Conservation (phyloP, 805 yeast species). For the Schwanniomyces occidentalis region DNA sequence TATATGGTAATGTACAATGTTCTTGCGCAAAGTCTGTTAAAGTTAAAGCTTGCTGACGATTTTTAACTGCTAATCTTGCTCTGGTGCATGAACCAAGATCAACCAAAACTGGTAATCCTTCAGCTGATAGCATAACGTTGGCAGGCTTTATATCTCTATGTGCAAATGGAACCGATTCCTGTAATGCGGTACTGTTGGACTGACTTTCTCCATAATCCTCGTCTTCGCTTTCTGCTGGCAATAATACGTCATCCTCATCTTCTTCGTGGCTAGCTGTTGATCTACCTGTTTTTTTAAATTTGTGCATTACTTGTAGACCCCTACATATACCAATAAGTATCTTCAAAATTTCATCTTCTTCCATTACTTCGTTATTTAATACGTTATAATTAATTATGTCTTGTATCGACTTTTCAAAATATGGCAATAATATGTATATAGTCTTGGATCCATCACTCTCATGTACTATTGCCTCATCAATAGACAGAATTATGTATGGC, state of each 20-base stretch:
- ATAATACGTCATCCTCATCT: constrained; percentile 25
- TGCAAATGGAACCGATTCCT: constrained; percentile 67
- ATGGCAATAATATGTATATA: constrained; percentile 78
- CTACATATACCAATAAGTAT: constrained; percentile 69
- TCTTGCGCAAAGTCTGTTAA: constrained; percentile 81
- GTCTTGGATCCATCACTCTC: constrained; percentile 80
- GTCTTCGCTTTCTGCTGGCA: constrained; percentile 21
- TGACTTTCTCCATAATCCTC: constrained; percentile 27
- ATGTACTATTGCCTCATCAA: constrained; percentile 71
- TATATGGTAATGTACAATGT: constrained; percentile 80
- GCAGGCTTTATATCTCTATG: constrained; percentile 91
- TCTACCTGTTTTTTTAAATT: constrained; percentile 39
- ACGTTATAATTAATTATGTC: constrained; percentile 70
- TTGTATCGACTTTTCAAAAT: constrained; percentile 69
- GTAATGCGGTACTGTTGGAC: constrained; percentile 44
- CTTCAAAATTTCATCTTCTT: constrained; percentile 63
- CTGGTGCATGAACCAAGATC: constrained; percentile 80
- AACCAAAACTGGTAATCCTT: constrained; percentile 74
- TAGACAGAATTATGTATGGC: constrained; percentile 66
- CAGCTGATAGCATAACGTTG: constrained; percentile 75
- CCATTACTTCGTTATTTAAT: constrained; percentile 51
- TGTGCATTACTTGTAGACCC: constrained; percentile 77
- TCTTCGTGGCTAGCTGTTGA: constrained; percentile 17
- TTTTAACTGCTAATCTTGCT: constrained; percentile 55
- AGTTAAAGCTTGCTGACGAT: constrained; percentile 70